A percentile compares a stretch with the other conserved stretches of the same genome.
phyloP scores from a whole-genome alignment of 1,139 yeast species.

The Geotrichum fermentans region DNA sequence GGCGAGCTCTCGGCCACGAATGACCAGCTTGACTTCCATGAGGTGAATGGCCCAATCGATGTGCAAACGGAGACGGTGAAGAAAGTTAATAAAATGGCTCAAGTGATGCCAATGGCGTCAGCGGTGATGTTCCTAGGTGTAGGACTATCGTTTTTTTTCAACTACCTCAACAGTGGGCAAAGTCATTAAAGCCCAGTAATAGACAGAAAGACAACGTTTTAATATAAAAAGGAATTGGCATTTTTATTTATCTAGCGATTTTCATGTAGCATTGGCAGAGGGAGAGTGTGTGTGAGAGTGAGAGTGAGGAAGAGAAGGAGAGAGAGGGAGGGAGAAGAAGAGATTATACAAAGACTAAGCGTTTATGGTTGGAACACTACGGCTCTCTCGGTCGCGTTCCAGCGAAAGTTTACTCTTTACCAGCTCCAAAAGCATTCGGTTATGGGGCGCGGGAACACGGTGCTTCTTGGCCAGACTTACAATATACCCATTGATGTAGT shows the following conservation, averaged over 20 bases:
- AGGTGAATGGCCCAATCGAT: no score
- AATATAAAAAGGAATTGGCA: neutral
- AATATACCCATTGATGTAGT: conserved; percentile 73
- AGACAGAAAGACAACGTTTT: no score
- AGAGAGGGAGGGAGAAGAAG: no score
- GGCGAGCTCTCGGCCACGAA: conserved; percentile 24
- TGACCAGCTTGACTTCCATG: conserved; percentile 3
- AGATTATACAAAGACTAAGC: conserved; percentile 2
- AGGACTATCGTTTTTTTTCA: no score
- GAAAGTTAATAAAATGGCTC: no score
- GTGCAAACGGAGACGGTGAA: no score
- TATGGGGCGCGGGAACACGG: conserved; percentile 44
- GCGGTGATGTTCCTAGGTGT: no score
- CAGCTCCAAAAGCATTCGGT: conserved; percentile 46
- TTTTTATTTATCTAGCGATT: conserved; percentile 1
- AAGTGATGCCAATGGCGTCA: no score
- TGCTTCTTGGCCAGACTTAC: conserved; percentile 48
- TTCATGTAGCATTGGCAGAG: neutral
- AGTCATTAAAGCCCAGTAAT: no score
- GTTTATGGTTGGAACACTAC: conserved; percentile 16
- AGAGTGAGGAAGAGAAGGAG: no score
- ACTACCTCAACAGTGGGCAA: no score
- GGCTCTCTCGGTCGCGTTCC: conserved; percentile 15
- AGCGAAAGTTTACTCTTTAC: conserved; percentile 33
- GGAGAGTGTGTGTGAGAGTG: no score